These are phyloP conservation scores for Vitis amurensis DNA, from an alignment of 164 flowering plant species.

Conservation along the genomic window DNA sequence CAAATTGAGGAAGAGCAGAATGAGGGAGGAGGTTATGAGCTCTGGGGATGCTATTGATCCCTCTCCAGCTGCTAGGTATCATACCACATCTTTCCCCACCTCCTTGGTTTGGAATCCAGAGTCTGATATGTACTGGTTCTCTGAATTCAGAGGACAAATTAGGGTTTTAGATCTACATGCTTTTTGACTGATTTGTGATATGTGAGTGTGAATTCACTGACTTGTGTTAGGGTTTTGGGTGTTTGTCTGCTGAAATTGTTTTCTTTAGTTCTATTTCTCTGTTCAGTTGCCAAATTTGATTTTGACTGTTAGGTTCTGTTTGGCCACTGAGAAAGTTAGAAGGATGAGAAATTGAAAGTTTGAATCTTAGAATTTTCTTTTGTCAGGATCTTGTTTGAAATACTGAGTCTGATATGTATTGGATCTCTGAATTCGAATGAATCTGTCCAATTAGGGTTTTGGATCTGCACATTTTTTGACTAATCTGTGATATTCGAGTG, in stretches of 20 bases:
- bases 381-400: too few relatives aligned
- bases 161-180: neutral
- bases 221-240: constrained; percentile 2
- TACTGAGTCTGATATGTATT: too few relatives aligned
- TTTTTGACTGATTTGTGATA: neutral
- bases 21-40: constrained; percentile 71
- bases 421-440: too few relatives aligned
- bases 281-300: too few relatives aligned
- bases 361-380: neutral
- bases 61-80: constrained; percentile 66
- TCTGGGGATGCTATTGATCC: constrained; percentile 50
- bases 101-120: constrained; percentile 3
- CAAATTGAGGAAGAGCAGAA: constrained; percentile 14
- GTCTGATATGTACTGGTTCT: neutral
- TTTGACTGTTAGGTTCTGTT: too few relatives aligned
- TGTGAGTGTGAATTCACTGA: neutral
- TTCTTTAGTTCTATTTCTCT: neutral
- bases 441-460: too few relatives aligned
- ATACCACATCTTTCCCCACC: neutral
- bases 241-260: neutral
- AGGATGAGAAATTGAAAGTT: neutral
- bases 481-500: too few relatives aligned
- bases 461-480: too few relatives aligned
- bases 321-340: too few relatives aligned
- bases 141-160: neutral